Conservation (phyloP, 148 eudicot species). For the Persicaria maculosa region DNA sequence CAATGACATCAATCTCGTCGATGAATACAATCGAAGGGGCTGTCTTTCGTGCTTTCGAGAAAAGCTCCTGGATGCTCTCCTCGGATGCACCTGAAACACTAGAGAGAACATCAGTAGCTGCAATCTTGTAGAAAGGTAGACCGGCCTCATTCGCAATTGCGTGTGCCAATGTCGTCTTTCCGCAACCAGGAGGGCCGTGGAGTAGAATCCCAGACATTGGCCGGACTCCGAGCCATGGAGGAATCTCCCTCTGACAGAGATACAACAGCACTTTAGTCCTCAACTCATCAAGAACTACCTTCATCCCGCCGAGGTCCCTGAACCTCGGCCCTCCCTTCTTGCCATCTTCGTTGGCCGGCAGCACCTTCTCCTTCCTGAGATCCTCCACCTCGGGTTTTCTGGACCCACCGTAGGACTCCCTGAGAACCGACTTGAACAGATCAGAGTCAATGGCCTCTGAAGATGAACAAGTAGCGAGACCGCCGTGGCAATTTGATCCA, state of each 20-base stretch:
- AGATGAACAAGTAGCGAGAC: conserved; percentile 26
- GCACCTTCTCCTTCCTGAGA: conserved; percentile 21
- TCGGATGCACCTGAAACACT: conserved; percentile 94
- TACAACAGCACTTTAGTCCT: conserved; percentile 67
- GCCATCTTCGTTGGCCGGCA: conserved; percentile 1
- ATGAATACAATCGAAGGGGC: conserved; percentile 92
- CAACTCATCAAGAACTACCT: conserved; percentile 46
- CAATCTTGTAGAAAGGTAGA: conserved; percentile 63
- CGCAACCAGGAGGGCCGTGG: conserved; percentile 91
- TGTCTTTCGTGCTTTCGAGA: conserved; percentile 74
- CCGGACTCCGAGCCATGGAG: conserved; percentile 39
- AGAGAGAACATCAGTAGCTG: conserved; percentile 77
- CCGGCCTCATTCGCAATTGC: conserved; percentile 87
- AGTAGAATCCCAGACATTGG: conserved; percentile 64
- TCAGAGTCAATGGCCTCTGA: conserved; percentile 42
- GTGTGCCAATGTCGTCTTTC: conserved; percentile 78
- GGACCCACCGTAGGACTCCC: conserved; percentile 22
- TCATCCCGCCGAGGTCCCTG: conserved; percentile 77
- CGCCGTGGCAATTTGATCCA: conserved; percentile 13
- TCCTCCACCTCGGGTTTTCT: conserved; percentile 30
- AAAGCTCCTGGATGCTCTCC: conserved; percentile 74
- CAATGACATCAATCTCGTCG: conserved; percentile 97
- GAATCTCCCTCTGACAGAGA: conserved; percentile 44
- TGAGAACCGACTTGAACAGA: conserved; percentile 51
- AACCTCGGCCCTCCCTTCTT: conserved; percentile 39